Evolutionary conservation across 106 monocot species (phyloP).

Genomic region (Acorus calamus): DNA sequence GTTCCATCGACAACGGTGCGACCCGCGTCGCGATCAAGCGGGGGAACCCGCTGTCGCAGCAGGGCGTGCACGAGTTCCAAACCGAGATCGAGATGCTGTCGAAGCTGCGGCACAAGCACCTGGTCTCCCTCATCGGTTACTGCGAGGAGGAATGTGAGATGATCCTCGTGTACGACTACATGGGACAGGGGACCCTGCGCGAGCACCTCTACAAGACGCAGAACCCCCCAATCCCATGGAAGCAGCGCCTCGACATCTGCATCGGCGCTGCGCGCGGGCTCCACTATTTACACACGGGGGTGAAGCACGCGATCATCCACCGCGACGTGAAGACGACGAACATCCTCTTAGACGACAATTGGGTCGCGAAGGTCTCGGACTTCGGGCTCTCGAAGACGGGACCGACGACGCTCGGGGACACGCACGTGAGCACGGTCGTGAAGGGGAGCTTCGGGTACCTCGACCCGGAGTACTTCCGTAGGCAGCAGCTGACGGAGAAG

Average conservation of each 20-base stretch:
- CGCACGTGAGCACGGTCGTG: slow-evolving; percentile 77
- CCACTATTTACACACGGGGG: slow-evolving; percentile 85
- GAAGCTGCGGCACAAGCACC: slow-evolving; percentile 79
- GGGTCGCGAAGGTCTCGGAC: slow-evolving; percentile 70
- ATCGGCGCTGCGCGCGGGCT: slow-evolving; percentile 81
- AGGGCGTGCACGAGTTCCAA: slow-evolving; percentile 74
- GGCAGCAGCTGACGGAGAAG: slow-evolving; percentile 78
- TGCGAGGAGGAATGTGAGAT: slow-evolving; percentile 76
- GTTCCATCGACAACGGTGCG: slow-evolving; percentile 38
- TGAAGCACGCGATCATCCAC: slow-evolving; percentile 72
- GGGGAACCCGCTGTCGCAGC: slow-evolving; percentile 54
- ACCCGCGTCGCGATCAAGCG: slow-evolving; percentile 70
- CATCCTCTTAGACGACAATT: slow-evolving; percentile 70
- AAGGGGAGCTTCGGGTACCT: slow-evolving; percentile 84
- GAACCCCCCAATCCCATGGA: slow-evolving; percentile 59
- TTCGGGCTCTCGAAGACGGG: slow-evolving; percentile 72
- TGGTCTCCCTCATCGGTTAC: slow-evolving; percentile 80
- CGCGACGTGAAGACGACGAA: slow-evolving; percentile 88
- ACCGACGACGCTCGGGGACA: slow-evolving; percentile 27
- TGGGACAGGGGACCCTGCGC: slow-evolving; percentile 58
- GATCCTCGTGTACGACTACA: slow-evolving; percentile 83
- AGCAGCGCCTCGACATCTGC: slow-evolving; percentile 76
- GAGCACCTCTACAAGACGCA: slow-evolving; percentile 75
- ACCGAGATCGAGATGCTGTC: slow-evolving; percentile 88
- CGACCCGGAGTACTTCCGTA: slow-evolving; percentile 73